Evolutionary conservation across 1,284 basidiomycete species (phyloP).

Genomic region (Leccinum pachyderme): DNA sequence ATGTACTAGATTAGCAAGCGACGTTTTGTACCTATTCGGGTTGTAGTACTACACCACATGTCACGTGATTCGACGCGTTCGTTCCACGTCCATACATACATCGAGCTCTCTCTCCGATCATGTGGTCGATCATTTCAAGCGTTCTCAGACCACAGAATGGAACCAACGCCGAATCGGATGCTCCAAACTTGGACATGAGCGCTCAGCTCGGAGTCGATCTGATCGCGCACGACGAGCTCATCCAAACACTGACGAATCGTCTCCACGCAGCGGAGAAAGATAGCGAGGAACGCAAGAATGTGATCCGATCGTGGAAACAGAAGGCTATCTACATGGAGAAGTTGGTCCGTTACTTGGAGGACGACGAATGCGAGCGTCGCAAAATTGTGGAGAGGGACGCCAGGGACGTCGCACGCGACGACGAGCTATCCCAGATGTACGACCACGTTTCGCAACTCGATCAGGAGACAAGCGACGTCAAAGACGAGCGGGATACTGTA

Average conservation of each 20-base stretch:
- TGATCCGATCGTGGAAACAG: constrained; percentile 64
- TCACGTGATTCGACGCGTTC: neutral
- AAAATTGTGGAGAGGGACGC: constrained; percentile 69
- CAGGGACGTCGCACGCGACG: constrained; percentile 75
- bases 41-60: neutral
- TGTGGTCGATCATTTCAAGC: constrained; percentile 67
- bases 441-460: constrained; percentile 22
- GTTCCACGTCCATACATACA: neutral
- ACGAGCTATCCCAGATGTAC: constrained; percentile 66
- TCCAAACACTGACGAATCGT: constrained; percentile 55
- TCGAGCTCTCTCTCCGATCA: constrained; percentile 20
- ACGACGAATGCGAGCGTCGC: constrained; percentile 63
- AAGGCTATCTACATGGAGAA: constrained; percentile 69
- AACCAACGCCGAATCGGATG: constrained; percentile 9
- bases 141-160: constrained; percentile 46
- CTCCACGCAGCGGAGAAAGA: constrained; percentile 57
- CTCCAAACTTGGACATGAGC: constrained; percentile 66
- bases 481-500: neutral
- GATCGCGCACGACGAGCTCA: constrained; percentile 64
- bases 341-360: constrained; percentile 60
- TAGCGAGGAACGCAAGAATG: constrained; percentile 51
- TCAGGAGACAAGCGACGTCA: neutral
- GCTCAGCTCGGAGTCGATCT: constrained; percentile 73
- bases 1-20: constrained; percentile 21
- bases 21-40: neutral